Evolutionary conservation across 768 basidiomycete species (phyloP).

Genomic region (Phylloporus sp.): DNA sequence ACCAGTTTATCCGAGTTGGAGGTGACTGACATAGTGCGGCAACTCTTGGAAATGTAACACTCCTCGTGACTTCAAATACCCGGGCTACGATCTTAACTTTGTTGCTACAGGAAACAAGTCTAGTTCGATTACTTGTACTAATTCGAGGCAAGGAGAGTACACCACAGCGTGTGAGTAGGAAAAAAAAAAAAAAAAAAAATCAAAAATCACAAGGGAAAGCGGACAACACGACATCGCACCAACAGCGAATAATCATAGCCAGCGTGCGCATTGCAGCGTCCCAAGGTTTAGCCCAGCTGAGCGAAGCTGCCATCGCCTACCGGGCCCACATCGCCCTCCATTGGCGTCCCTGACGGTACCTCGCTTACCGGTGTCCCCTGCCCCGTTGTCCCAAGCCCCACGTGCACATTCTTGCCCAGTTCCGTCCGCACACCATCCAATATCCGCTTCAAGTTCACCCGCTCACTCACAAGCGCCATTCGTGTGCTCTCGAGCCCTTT

Average conservation of each 20-base stretch:
- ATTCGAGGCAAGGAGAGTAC: conserved; percentile 1
- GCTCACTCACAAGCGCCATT: conserved; percentile 75
- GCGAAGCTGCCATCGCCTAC: conserved; percentile 52
- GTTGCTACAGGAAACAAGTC: not conserved
- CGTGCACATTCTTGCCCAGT: conserved; percentile 49
- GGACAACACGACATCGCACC: conserved; percentile 8
- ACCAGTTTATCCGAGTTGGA: conserved; percentile 2
- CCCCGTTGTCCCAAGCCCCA: conserved; percentile 50
- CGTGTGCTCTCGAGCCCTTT: conserved; percentile 79
- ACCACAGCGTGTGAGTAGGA: conserved; percentile 1
- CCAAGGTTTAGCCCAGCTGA: conserved; percentile 40
- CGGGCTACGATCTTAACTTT: not conserved
- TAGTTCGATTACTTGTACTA: conserved; percentile 3
- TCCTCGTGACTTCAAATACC: not conserved
- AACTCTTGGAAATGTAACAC: conserved; percentile 11
- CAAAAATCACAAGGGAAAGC: conserved; percentile 5
- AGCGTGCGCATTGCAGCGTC: too few relatives aligned
- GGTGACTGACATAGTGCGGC: conserved; percentile 5
- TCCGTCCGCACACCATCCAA: conserved; percentile 65
- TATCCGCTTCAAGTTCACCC: conserved; percentile 65
- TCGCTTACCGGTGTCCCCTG: conserved; percentile 58
- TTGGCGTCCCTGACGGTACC: conserved; percentile 41
- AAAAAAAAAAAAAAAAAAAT: not conserved
- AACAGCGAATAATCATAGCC: conserved; percentile 27
- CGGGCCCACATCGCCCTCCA: conserved; percentile 55